A percentile compares a stretch with the other conserved stretches of the same genome.
Evolutionary conservation across 306 rosid species (phyloP).

Genomic region (Canavalia ensiformis): DNA sequence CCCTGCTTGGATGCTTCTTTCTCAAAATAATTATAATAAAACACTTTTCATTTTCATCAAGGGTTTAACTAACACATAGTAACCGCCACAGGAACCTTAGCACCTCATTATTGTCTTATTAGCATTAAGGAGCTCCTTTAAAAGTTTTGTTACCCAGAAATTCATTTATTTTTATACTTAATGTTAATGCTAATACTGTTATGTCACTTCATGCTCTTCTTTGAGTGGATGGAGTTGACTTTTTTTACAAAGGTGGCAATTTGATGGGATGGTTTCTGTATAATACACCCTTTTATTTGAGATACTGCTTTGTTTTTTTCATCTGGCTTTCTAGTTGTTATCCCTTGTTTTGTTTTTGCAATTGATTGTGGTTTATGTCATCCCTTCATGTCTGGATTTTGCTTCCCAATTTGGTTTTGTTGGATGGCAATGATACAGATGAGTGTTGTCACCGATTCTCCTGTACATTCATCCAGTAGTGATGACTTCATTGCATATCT

Average conservation of each 20-base stretch:
- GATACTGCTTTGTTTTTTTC: not conserved
- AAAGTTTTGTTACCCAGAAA: not conserved
- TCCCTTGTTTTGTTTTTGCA: not conserved
- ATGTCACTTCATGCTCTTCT: not conserved
- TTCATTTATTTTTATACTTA: not conserved
- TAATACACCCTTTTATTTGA: not conserved
- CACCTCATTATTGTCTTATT: no score
- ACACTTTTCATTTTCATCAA: no score
- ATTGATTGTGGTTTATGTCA: not conserved
- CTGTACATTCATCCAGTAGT: conserved; percentile 75
- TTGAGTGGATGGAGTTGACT: not conserved
- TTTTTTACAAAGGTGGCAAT: not conserved
- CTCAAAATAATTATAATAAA: no score
- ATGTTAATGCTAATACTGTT: not conserved
- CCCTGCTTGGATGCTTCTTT: no score
- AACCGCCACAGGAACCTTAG: no score
- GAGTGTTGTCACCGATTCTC: conserved; percentile 80
- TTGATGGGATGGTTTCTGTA: not conserved
- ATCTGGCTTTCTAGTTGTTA: not conserved
- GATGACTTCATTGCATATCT: conserved; percentile 74
- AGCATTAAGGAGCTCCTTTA: no score
- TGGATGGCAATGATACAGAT: conserved; percentile 56
- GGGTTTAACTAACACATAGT: no score
- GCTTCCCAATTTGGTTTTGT: conserved; percentile 42
- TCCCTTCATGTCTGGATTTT: conserved; percentile 32